Evolutionary conservation across 331 rosid genomes (phyloP), one percentile per base, ranked within the genome.

Genomic region (Malus hybrid): DNA sequence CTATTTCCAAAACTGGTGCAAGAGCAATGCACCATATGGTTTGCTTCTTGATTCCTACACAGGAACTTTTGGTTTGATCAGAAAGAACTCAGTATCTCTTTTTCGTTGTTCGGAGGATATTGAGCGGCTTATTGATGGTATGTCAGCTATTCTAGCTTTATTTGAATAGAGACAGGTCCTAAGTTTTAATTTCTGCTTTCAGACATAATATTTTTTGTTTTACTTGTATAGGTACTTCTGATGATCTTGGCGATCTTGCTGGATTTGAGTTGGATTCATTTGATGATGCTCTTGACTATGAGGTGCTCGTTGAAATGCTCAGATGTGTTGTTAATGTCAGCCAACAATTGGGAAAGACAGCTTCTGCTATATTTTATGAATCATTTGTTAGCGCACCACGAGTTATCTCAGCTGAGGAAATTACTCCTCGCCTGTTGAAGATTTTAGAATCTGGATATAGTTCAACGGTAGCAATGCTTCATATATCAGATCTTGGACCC

Each of bases 1-100:
- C 70, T 92, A 92, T 82, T 88, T 87, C 86, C 88, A 83, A 65
- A 86, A 92, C 73, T 94, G 99, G 99, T 85, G 97, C 90, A 90
- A 82, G 87, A 86, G 80, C 89, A 94, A 94, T 81, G 87, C 86
- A 27, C 78, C 85, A 24, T 84, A 87, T 78, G 89, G 93, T 72
- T 86, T 94, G 73, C 84, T 90, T 84, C 80, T 92, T 71, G 99
- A 90, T 77, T 80, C 82, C 79, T 77, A 86, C 50, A 48, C 86
- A 1, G 90, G 72, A 60, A 85, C 85, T 24, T 85, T 94, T 80
- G 97, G 97, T 75, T 80, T 94, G 80, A 85, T 94, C 61, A 86
- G 97, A 86, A 90, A 82, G 83, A 84, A 71, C 77, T 92, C 99
- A 22, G 74, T 92, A 16, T 89, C 99, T 66, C 83, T 92, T 66